Percentiles rank a stretch among this genome's conserved stretches.
Evolutionary conservation across 2,329 filamentous ascomycete genomes (phyloP).

Genomic region (Rachicladosporium sp.): DNA sequence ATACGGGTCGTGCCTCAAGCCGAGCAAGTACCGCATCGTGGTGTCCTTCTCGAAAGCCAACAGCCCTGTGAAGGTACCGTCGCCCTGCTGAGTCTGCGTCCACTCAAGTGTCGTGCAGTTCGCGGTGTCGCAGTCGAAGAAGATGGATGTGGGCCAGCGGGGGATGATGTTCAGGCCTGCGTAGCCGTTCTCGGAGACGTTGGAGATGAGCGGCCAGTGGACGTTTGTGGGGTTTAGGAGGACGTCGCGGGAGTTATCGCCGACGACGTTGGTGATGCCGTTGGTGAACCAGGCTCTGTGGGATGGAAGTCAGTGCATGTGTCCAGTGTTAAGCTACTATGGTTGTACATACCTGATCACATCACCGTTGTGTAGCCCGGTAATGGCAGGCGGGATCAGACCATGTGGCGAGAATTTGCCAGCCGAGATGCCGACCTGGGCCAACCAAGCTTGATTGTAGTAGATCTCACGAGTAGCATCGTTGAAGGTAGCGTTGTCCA

Average conservation of each 20-base stretch:
- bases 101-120: conserved; percentile 47
- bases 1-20: conserved; percentile 43
- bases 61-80: conserved; percentile 40
- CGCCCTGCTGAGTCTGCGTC: conserved; percentile 45
- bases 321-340: too few species aligned
- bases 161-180: conserved; percentile 45
- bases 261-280: conserved; percentile 47
- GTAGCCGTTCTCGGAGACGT: conserved; percentile 39
- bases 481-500: conserved; percentile 48
- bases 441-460: conserved; percentile 49
- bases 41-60: conserved; percentile 39
- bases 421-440: conserved; percentile 38
- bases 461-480: conserved; percentile 46
- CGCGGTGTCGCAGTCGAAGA: conserved; percentile 50
- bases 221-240: conserved; percentile 40
- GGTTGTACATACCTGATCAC: conserved; percentile 37
- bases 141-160: conserved; percentile 50
- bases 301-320: too few species aligned
- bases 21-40: conserved; percentile 45
- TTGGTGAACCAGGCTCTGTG: conserved; percentile 43
- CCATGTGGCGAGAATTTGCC: conserved; percentile 42
- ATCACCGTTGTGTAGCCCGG: conserved; percentile 52
- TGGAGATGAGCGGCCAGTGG: conserved; percentile 46
- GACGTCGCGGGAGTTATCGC: conserved; percentile 48
- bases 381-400: conserved; percentile 52